Evolutionary conservation across 2,329 filamentous ascomycete genomes (phyloP).

Genomic region (Penicillium corylophilum): DNA sequence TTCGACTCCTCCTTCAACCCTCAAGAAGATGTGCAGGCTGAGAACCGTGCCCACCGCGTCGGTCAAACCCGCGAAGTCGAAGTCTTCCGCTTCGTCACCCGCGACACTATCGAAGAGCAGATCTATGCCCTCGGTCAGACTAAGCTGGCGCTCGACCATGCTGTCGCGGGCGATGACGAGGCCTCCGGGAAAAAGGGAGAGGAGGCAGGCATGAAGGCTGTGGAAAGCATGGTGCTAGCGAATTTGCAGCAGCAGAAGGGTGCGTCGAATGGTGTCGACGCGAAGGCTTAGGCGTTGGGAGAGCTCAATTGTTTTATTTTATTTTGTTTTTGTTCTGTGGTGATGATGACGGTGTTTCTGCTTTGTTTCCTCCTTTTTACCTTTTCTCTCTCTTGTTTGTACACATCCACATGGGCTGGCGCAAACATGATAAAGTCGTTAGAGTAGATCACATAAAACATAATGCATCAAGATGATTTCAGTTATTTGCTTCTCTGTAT

Average conservation of each 20-base stretch:
- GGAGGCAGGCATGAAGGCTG: constrained; percentile 49
- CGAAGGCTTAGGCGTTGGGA: neutral
- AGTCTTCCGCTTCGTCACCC: constrained; percentile 79
- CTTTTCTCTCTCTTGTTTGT: neutral
- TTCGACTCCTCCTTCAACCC: constrained; percentile 98
- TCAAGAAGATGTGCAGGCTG: constrained; percentile 96
- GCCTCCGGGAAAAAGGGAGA: constrained; percentile 53
- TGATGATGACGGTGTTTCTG: neutral
- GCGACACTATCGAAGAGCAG: constrained; percentile 84
- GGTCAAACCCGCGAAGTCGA: constrained; percentile 90
- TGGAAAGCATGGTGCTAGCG: constrained; percentile 52
- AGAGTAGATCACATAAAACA: constrained; percentile 9
- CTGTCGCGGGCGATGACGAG: constrained; percentile 61
- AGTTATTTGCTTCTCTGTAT: neutral
- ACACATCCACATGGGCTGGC: neutral
- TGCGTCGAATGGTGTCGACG: neutral
- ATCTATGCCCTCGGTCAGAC: constrained; percentile 88
- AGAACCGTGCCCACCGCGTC: constrained; percentile 93
- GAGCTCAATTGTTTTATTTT: neutral
- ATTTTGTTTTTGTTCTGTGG: neutral
- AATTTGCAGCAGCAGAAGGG: constrained; percentile 30
- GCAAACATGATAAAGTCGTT: constrained; percentile 1
- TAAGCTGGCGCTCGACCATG: constrained; percentile 84
- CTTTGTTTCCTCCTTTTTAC: neutral
- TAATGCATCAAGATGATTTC: constrained; percentile 4